A percentile compares a stretch with the other conserved stretches of the same genome.
phyloP scores from a whole-genome alignment of 1,284 basidiomycete species.

The Wallemia hederae region DNA sequence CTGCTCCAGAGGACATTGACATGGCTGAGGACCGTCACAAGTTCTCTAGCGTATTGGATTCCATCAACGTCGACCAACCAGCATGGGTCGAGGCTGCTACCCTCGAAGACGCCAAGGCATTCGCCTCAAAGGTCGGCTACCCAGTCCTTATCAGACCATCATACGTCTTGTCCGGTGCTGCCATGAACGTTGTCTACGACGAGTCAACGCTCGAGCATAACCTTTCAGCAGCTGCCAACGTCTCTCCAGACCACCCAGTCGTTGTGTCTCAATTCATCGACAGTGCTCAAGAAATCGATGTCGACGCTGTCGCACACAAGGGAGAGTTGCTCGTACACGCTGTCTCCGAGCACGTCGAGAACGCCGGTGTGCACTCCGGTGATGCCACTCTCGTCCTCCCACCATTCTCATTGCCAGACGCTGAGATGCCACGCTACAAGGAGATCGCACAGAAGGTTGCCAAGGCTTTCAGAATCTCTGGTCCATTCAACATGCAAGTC shows the following conservation, averaged over 20 bases:
- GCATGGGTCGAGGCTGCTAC: slow-evolving; percentile 80
- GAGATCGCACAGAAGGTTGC: slow-evolving; percentile 80
- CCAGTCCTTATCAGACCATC: slow-evolving; percentile 87
- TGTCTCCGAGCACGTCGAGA: slow-evolving; percentile 94
- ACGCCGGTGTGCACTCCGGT: slow-evolving; percentile 94
- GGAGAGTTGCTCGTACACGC: slow-evolving; percentile 87
- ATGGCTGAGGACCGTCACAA: slow-evolving; percentile 97
- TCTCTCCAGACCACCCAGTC: slow-evolving; percentile 88
- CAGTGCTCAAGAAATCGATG: slow-evolving; percentile 87
- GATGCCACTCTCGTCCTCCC: slow-evolving; percentile 93
- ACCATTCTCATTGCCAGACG: slow-evolving; percentile 51
- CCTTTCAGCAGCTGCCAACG: slow-evolving; percentile 72
- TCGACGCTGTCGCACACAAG: slow-evolving; percentile 86
- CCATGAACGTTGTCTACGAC: slow-evolving; percentile 97
- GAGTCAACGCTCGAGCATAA: slow-evolving; percentile 68
- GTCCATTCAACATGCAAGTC: slow-evolving; percentile 98
- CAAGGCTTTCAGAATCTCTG: slow-evolving; percentile 76
- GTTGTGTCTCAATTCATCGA: slow-evolving; percentile 98
- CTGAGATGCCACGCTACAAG: slow-evolving; percentile 66
- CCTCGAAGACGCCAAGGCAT: slow-evolving; percentile 67
- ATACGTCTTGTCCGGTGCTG: slow-evolving; percentile 91
- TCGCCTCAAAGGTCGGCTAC: slow-evolving; percentile 65
- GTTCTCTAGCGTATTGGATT: slow-evolving; percentile 86
- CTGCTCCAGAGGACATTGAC: slow-evolving; percentile 83
- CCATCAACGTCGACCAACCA: slow-evolving; percentile 85